Evolutionary conservation across 2,329 filamentous ascomycete species (phyloP).

Genomic region (Pseudovirgaria hyperparasitica): DNA sequence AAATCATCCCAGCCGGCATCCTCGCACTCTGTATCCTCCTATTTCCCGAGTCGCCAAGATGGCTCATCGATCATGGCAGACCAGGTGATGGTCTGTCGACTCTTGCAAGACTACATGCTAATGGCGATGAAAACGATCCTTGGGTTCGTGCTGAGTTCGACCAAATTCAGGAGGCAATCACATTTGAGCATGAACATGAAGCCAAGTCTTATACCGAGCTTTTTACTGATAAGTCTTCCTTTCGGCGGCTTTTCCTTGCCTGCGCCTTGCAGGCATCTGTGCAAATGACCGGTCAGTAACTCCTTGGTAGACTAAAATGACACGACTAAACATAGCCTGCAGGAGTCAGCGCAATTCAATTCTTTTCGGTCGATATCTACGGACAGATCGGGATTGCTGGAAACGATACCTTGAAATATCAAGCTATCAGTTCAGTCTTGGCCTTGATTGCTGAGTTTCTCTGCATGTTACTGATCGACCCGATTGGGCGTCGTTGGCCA

Average conservation of each 20-base stretch:
- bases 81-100: constrained; percentile 52
- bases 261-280: constrained; percentile 56
- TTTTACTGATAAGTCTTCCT: constrained; percentile 51
- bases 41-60: constrained; percentile 56
- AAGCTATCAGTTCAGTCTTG: constrained; percentile 61
- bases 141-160: constrained; percentile 63
- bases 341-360: constrained; percentile 51
- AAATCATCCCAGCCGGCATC: constrained; percentile 54
- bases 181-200: constrained; percentile 52
- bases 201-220: constrained; percentile 60
- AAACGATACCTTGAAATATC: constrained; percentile 57
- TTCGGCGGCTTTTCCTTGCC: constrained; percentile 60
- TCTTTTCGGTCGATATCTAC: constrained; percentile 58
- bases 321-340: no score
- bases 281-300: constrained; percentile 72
- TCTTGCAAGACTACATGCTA: constrained; percentile 55
- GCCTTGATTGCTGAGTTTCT: constrained; percentile 55
- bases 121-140: constrained; percentile 51
- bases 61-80: constrained; percentile 63
- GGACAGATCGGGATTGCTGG: constrained; percentile 54
- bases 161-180: constrained; percentile 56
- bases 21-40: constrained; percentile 52
- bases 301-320: constrained; percentile 60
- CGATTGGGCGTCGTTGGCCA: constrained; percentile 57
- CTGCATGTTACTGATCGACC: constrained; percentile 58